phyloP scores from a whole-genome alignment of 1,284 basidiomycete species.

The Trichosporon asahii region DNA sequence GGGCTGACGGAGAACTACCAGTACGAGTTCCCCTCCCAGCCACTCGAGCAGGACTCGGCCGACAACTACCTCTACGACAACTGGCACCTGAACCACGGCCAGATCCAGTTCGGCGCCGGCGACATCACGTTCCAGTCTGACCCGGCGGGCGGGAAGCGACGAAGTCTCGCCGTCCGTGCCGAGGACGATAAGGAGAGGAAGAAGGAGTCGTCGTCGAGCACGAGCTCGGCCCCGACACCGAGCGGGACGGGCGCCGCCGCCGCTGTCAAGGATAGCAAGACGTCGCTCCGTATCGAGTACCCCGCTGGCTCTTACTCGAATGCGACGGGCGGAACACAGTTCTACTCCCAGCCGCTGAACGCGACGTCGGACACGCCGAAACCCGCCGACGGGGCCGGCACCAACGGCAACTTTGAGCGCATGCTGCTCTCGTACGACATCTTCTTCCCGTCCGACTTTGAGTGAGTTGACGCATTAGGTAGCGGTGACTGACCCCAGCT shows the following conservation, averaged over 20 bases:
- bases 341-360: slow-evolving; percentile 42
- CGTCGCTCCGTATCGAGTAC: slow-evolving; percentile 47
- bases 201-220: slow-evolving; percentile 6
- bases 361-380: slow-evolving; percentile 17
- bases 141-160: slow-evolving; percentile 22
- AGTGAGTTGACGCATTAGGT: slow-evolving; percentile 26
- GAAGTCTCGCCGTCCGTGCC: slow-evolving; percentile 35
- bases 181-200: slow-evolving; percentile 8
- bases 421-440: slow-evolving; percentile 46
- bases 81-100: slow-evolving; percentile 34
- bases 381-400: slow-evolving; percentile 22
- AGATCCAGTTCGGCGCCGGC: slow-evolving; percentile 34
- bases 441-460: slow-evolving; percentile 40
- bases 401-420: slow-evolving; percentile 41
- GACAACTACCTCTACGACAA: slow-evolving; percentile 30
- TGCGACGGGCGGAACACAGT: slow-evolving; percentile 51
- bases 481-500: slow-evolving; percentile 19
- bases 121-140: slow-evolving; percentile 33
- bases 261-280: slow-evolving; percentile 20
- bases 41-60: slow-evolving; percentile 28
- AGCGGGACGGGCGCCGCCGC: slow-evolving; percentile 25
- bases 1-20: slow-evolving; percentile 29
- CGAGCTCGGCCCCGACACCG: slow-evolving; percentile 14
- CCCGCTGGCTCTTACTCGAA: slow-evolving; percentile 47
- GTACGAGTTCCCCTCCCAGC: slow-evolving; percentile 34